These are phyloP conservation scores for Dryas octopetala DNA, from an alignment of 306 rosid genomes.

Conservation along the genomic window DNA sequence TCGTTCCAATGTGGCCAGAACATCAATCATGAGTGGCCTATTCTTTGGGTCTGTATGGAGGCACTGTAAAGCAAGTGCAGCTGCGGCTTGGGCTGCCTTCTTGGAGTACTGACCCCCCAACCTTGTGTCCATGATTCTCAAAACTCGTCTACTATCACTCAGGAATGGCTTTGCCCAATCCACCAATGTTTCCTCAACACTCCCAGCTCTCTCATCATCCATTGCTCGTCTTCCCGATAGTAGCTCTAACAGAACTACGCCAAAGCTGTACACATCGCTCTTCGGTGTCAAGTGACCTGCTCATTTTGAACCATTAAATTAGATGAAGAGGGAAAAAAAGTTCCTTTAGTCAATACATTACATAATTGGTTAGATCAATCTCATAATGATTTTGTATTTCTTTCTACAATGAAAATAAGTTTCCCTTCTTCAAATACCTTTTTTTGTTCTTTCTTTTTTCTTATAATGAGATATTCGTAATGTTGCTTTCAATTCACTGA, in stretches of 20 bases:
- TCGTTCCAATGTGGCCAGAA: conserved; percentile 54
- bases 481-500: not conserved
- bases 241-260: conserved; percentile 74
- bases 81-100: conserved; percentile 80
- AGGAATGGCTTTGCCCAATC: conserved; percentile 84
- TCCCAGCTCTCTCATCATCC: conserved; percentile 46
- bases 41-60: conserved; percentile 57
- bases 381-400: too few species aligned
- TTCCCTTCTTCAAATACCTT: not conserved
- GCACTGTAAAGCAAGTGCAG: conserved; percentile 65
- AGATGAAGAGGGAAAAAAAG: not conserved
- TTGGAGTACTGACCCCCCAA: conserved; percentile 87
- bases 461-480: too few species aligned
- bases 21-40: conserved; percentile 73
- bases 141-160: conserved; percentile 54
- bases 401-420: too few species aligned
- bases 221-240: conserved; percentile 69
- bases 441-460: not conserved
- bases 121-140: conserved; percentile 78
- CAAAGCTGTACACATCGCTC: conserved; percentile 93
- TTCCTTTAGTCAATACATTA: not conserved
- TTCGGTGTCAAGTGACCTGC: conserved; percentile 86
- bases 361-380: too few species aligned
- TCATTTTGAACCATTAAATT: conserved; percentile 10
- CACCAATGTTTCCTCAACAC: conserved; percentile 65